Percentiles rank a stretch among this genome's conserved stretches.
Evolutionary conservation across 2,329 filamentous ascomycete species (phyloP).

Genomic region (Aaosphaeria arxii): DNA sequence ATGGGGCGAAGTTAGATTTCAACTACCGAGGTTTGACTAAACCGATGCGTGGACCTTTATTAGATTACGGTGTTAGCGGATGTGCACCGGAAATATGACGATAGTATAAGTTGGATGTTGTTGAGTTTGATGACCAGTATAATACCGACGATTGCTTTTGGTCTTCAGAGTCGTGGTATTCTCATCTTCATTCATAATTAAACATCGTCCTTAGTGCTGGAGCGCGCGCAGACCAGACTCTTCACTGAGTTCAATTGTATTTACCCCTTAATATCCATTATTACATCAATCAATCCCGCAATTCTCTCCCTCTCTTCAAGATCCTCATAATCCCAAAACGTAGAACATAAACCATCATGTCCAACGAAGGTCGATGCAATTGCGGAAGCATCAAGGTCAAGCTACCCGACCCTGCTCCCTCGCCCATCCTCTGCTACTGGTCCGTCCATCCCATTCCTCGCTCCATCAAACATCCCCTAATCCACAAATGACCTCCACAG

Average conservation of each 20-base stretch:
- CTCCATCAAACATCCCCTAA: neutral
- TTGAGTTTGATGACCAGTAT: too few relatives aligned
- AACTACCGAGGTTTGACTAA: too few relatives aligned
- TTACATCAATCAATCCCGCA: neutral
- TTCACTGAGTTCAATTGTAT: neutral
- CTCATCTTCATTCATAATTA: neutral
- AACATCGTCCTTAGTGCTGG: neutral
- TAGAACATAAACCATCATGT: constrained; percentile 11
- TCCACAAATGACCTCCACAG: constrained; percentile 8
- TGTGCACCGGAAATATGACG: too few relatives aligned
- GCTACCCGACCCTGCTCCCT: constrained; percentile 15
- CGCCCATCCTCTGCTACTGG: constrained; percentile 30
- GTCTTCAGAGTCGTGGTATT: neutral
- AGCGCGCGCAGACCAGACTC: neutral
- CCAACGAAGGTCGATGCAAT: constrained; percentile 27
- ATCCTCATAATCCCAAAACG: neutral
- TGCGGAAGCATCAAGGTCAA: constrained; percentile 25
- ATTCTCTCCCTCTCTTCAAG: too few relatives aligned
- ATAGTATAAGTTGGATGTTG: too few relatives aligned
- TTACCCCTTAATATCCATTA: neutral
- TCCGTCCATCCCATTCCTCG: constrained; percentile 2
- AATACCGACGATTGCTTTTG: too few relatives aligned
- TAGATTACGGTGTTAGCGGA: too few relatives aligned
- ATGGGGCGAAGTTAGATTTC: too few relatives aligned
- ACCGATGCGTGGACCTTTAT: too few relatives aligned